Percentiles rank a stretch among this genome's conserved stretches.
phyloP scores from a whole-genome alignment of 2,329 filamentous ascomycete species.

The Periconia sp. region DNA sequence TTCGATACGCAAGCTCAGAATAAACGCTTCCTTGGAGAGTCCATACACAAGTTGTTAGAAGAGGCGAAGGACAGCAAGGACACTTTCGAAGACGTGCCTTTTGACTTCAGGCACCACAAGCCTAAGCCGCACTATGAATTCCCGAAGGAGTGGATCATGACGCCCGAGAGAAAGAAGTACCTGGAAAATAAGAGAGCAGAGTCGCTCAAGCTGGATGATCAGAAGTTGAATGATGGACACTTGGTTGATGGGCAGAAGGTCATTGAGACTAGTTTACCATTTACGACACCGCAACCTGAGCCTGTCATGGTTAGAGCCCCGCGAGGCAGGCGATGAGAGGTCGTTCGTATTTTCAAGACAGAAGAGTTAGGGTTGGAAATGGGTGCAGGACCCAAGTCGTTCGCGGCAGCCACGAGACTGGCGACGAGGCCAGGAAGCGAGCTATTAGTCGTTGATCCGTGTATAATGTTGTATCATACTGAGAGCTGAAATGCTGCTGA shows the following conservation, averaged over 20 bases:
- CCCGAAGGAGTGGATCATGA: constrained; percentile 83
- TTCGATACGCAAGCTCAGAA: constrained; percentile 92
- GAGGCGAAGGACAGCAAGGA: constrained; percentile 79
- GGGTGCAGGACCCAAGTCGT: neutral
- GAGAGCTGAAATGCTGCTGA: neutral
- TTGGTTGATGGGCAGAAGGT: constrained; percentile 61
- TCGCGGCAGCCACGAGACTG: too few relatives aligned
- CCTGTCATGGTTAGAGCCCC: constrained; percentile 24
- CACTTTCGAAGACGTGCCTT: constrained; percentile 84
- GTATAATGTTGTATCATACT: constrained; percentile 14
- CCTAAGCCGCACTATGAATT: constrained; percentile 72
- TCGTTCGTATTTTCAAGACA: constrained; percentile 5
- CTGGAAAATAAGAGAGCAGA: constrained; percentile 67
- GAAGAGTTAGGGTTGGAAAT: neutral
- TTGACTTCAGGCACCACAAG: constrained; percentile 86
- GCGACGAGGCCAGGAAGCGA: too few relatives aligned
- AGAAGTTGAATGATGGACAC: constrained; percentile 59
- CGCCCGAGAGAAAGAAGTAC: constrained; percentile 68
- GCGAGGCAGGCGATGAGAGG: constrained; percentile 11
- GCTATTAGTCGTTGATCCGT: too few relatives aligned
- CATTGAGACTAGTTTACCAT: constrained; percentile 42
- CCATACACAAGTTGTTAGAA: constrained; percentile 73
- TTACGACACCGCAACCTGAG: constrained; percentile 19
- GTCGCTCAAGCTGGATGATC: constrained; percentile 60
- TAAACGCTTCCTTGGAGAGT: constrained; percentile 88